Evolutionary conservation across 306 rosid genomes (phyloP), one percentile per base, ranked within the genome.

Genomic region (Quercus wislizeni): DNA sequence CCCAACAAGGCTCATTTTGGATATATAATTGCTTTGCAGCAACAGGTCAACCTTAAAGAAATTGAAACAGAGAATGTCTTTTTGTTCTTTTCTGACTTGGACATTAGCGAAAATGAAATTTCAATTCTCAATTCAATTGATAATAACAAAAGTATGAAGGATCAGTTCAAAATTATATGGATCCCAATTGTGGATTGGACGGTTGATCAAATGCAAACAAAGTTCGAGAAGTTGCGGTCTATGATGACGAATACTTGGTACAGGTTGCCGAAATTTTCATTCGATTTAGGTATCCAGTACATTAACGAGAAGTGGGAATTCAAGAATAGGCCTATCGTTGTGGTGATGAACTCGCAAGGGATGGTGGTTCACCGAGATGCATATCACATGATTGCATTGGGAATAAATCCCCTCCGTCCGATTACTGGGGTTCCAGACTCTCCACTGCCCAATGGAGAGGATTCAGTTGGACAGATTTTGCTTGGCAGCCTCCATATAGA

Each of bases 171-270:
- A 43, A 83, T 89, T 56, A 55, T 86, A 7, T 88, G 92, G 92
- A 20, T 86, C 28, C 89, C 88, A 0, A 61, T 77, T 6, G 86
- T 84, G n/a, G 86, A 79, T 2, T 77, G 84, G 82, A 68, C 52
- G 0, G 76, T 51, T 10, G 85, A 83, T 1, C 6, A 33, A 1
- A 41, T 73, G 52, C 17, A 35, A 20, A 69, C 41, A 52, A 88
- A 78, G 89, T 85, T 78, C 12, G 86, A 83, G 1, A 8, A 2
- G 20, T 5, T 88, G n/a, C 65, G 75, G 19, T 19, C 67, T 11
- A 65, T 31, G 63, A 87, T 89, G 86, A 85, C 90, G 85, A 9
- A 2, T 2, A 28, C 10, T 2, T 89, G 92, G 90, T 77, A 62
- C 21, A 76, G 69, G 0, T 64, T 82, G 10, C 77, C 57, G 25